Conservation (phyloP, 495 filamentous ascomycete species). For the Xylaria castorea region DNA sequence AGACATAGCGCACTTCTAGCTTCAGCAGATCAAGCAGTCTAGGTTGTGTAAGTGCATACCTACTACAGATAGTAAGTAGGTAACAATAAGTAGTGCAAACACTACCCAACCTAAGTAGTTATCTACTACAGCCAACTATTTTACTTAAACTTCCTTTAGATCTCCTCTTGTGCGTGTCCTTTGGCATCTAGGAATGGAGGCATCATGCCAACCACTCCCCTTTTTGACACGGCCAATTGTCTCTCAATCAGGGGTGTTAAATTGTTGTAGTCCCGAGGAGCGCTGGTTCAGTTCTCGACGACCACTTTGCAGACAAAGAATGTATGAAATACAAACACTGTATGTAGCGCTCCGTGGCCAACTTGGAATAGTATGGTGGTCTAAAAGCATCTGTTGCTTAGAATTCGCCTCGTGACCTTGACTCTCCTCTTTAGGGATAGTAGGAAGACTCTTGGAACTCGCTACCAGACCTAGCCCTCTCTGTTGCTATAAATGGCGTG, state of each 20-base stretch:
- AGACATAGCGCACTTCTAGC: background rate
- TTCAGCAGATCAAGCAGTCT: background rate
- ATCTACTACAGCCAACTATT: background rate
- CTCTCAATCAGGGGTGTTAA: background rate
- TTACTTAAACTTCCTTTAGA: no score
- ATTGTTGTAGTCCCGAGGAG: background rate
- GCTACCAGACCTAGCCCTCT: background rate
- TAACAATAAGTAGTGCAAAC: background rate
- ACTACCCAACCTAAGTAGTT: background rate
- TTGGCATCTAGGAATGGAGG: background rate
- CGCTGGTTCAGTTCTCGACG: background rate
- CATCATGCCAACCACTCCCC: background rate
- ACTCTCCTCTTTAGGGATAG: background rate
- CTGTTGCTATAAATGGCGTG: background rate
- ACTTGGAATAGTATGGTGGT: background rate
- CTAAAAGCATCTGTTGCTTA: background rate
- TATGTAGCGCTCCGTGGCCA: background rate
- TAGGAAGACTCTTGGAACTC: background rate
- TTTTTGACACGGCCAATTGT: conserved; percentile 3
- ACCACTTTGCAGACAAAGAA: background rate
- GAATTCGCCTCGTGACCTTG: background rate
- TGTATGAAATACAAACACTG: background rate
- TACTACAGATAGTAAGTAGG: no score
- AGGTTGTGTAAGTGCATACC: no score
- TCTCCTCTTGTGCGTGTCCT: background rate